These are phyloP conservation scores for Plantago elongata DNA, from an alignment of 257 asterid species.

Conservation along the genomic window DNA sequence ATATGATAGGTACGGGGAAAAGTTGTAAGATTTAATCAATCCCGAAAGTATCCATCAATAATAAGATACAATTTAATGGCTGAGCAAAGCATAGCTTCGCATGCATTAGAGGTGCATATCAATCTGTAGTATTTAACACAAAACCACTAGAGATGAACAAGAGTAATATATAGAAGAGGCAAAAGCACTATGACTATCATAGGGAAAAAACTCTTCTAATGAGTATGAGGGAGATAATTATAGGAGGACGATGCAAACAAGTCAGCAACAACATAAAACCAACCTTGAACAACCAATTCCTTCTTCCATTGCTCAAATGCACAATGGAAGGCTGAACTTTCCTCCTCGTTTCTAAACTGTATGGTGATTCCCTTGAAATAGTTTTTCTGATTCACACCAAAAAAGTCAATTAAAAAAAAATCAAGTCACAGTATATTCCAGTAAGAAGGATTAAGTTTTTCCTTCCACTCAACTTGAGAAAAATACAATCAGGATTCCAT, in stretches of 20 bases:
- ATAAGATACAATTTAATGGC: background rate
- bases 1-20: background rate
- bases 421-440: background rate
- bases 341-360: constrained; percentile 87
- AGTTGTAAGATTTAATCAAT: background rate
- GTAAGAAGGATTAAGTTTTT: too few species aligned
- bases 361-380: constrained; percentile 84
- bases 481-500: background rate
- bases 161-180: constrained; percentile 9
- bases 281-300: constrained; percentile 76
- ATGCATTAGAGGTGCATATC: background rate
- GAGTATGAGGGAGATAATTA: background rate
- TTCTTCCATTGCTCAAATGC: constrained; percentile 97
- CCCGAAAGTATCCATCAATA: background rate
- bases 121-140: constrained; percentile 8
- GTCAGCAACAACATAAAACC: constrained; percentile 29
- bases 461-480: background rate
- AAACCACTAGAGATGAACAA: background rate
- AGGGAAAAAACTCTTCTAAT: background rate
- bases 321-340: constrained; percentile 83
- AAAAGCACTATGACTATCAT: background rate
- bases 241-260: constrained; percentile 10
- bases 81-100: background rate
- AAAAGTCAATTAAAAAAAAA: constrained; percentile 31
- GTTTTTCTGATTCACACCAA: constrained; percentile 65